phyloP scores from a whole-genome alignment of 2,329 filamentous ascomycete species.

The Sclerotinia spermophila region DNA sequence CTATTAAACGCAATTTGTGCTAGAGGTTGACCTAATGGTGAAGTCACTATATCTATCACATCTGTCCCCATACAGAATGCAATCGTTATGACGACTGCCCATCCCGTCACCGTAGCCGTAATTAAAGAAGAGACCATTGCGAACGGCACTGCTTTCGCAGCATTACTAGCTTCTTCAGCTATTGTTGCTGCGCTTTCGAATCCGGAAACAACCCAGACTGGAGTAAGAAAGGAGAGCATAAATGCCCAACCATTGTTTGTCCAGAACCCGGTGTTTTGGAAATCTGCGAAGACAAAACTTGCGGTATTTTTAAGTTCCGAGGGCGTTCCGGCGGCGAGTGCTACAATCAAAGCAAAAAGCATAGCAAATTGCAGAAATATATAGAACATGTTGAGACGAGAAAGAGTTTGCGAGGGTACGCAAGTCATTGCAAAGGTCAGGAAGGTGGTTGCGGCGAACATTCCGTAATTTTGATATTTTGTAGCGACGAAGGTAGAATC shows the following conservation, averaged over 20 bases:
- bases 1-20: conserved; percentile 57
- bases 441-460: conserved; percentile 34
- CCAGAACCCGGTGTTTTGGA: conserved; percentile 36
- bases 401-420: conserved; percentile 31
- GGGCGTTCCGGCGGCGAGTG: conserved; percentile 34
- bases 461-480: conserved; percentile 37
- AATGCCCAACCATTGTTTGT: conserved; percentile 36
- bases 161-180: conserved; percentile 36
- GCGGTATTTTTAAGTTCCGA: conserved; percentile 31
- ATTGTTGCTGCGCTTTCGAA: conserved; percentile 36
- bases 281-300: conserved; percentile 33
- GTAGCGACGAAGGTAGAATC: conserved; percentile 30
- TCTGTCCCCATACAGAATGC: conserved; percentile 53
- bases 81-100: conserved; percentile 55
- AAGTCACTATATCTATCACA: conserved; percentile 44
- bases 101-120: conserved; percentile 43
- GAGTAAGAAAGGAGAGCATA: conserved; percentile 35
- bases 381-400: conserved; percentile 34
- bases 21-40: conserved; percentile 49
- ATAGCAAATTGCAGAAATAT: conserved; percentile 36
- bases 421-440: conserved; percentile 37
- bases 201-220: conserved; percentile 37
- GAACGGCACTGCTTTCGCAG: conserved; percentile 36
- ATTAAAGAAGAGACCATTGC: conserved; percentile 36
- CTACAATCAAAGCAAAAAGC: conserved; percentile 34